Conservation (phyloP, 495 filamentous ascomycete genomes). For the Cladorrhinum samala region DNA sequence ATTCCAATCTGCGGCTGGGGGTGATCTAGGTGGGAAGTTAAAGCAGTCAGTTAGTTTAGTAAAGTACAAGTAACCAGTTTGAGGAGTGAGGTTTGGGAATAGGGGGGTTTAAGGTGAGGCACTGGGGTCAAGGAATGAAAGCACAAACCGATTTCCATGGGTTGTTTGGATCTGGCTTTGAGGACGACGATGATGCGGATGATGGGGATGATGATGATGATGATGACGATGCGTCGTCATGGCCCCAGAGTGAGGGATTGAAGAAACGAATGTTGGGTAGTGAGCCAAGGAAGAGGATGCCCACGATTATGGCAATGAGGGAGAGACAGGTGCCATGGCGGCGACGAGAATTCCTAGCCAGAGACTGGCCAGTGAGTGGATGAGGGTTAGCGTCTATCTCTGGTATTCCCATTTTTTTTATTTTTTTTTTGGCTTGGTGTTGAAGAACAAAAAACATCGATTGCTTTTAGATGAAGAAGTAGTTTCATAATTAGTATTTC, state of each 20-base stretch:
- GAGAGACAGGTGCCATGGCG: not conserved
- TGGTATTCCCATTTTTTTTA: no score
- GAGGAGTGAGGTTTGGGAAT: no score
- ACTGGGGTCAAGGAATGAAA: not conserved
- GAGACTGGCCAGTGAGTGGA: no score
- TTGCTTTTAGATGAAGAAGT: no score
- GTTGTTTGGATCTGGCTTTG: constrained; percentile 1
- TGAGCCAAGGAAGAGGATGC: not conserved
- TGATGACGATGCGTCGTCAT: not conserved
- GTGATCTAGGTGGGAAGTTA: constrained; percentile 27
- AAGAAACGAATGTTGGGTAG: not conserved
- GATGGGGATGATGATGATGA: not conserved
- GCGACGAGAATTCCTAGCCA: not conserved
- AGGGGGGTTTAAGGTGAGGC: no score
- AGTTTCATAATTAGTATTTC: no score
- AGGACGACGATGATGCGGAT: not conserved
- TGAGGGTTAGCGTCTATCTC: no score
- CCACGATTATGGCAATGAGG: not conserved
- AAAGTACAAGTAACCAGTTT: no score
- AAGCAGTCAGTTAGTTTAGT: no score
- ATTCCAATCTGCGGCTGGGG: constrained; percentile 38
- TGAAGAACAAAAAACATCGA: no score
- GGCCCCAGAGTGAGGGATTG: no score
- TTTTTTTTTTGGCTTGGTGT: no score
- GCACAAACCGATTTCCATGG: constrained; percentile 4